A percentile compares a stretch with the other conserved stretches of the same genome.
phyloP scores from a whole-genome alignment of 176 grass and related monocot genomes.

The Dactylis glomerata region DNA sequence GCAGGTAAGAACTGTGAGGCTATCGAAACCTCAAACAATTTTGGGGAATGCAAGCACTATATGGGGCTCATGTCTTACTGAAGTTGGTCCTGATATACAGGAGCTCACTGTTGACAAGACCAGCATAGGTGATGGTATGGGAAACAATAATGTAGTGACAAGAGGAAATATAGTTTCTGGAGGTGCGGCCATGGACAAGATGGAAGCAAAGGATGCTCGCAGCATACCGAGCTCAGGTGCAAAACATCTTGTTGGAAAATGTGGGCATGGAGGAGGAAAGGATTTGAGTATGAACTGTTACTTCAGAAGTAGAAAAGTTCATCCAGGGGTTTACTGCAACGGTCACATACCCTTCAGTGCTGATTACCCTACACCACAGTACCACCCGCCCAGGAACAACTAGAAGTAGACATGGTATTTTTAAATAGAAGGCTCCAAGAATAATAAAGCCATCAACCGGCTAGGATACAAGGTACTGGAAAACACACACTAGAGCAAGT shows the following conservation, averaged over 20 bases:
- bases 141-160: constrained; percentile 21
- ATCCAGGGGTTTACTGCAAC: constrained; percentile 39
- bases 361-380: constrained; percentile 44
- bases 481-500: no score
- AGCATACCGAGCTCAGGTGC: constrained; percentile 49
- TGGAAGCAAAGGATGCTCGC: constrained; percentile 1
- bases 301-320: constrained; percentile 41
- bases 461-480: no score
- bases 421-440: no score
- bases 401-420: constrained; percentile 44
- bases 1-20: constrained; percentile 18
- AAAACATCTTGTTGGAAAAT: constrained; percentile 62
- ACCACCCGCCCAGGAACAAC: constrained; percentile 81
- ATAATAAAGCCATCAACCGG: no score
- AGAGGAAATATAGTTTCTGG: constrained; percentile 28
- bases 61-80: not conserved
- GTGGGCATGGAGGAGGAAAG: constrained; percentile 41
- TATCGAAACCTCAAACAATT: not conserved
- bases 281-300: constrained; percentile 41
- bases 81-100: constrained; percentile 26
- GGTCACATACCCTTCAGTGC: constrained; percentile 60
- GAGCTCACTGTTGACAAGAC: constrained; percentile 15
- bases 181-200: constrained; percentile 14
- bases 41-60: not conserved
- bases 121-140: constrained; percentile 11